Conservation (phyloP, 2,329 filamentous ascomycete species). For the Nemania sp. region DNA sequence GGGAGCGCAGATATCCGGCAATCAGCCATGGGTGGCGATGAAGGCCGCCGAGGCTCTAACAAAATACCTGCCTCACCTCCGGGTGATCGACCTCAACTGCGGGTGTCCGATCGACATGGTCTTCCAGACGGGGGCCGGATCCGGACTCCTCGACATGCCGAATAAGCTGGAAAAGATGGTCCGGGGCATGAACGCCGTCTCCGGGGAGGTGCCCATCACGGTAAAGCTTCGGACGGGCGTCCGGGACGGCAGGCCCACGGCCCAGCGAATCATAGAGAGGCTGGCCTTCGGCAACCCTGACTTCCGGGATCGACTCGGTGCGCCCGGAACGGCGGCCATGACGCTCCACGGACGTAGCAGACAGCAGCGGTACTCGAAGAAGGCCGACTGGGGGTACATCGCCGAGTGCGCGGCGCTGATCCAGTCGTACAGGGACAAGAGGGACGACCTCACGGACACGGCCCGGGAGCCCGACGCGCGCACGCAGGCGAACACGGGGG, state of each 20-base stretch:
- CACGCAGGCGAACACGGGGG: conserved; percentile 68
- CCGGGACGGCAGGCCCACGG: conserved; percentile 76
- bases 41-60: conserved; percentile 86
- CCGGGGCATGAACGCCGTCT: conserved; percentile 93
- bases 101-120: conserved; percentile 97
- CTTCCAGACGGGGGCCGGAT: conserved; percentile 85
- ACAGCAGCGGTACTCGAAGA: conserved; percentile 90
- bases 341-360: conserved; percentile 92
- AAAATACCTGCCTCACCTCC: conserved; percentile 76
- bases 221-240: conserved; percentile 95
- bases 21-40: conserved; percentile 87
- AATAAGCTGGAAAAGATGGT: conserved; percentile 93
- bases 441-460: conserved; percentile 73
- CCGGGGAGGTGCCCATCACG: conserved; percentile 86
- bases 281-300: conserved; percentile 81
- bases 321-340: conserved; percentile 88
- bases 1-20: conserved; percentile 89
- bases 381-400: conserved; percentile 95
- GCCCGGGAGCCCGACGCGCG: conserved; percentile 75
- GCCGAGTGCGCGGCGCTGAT: conserved; percentile 85
- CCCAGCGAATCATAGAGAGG: conserved; percentile 79
- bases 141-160: conserved; percentile 84
- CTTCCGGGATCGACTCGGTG: conserved; percentile 69
- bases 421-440: conserved; percentile 74
- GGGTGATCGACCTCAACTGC: conserved; percentile 93